Evolutionary conservation across 2,329 filamentous ascomycete genomes (phyloP).

Genomic region (Colletotrichum scovillei): DNA sequence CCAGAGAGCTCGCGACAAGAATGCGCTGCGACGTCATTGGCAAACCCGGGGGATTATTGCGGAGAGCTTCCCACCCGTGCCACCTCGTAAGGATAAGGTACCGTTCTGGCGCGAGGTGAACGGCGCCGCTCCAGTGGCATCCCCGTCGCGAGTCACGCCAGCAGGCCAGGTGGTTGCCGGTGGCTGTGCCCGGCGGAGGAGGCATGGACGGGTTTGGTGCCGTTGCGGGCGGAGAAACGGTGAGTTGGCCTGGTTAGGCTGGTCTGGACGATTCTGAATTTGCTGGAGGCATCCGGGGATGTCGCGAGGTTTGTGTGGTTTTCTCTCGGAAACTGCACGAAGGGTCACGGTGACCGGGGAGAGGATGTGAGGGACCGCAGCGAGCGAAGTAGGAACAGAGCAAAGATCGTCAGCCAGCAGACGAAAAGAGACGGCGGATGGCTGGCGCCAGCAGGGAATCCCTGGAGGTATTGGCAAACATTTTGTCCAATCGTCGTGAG

Average conservation of each 20-base stretch:
- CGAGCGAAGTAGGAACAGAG: slow-evolving; percentile 32
- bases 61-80: slow-evolving; percentile 21
- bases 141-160: slow-evolving; percentile 26
- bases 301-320: neutral
- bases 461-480: neutral
- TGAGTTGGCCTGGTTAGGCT: slow-evolving; percentile 18
- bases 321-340: slow-evolving; percentile 26
- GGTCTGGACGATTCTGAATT: slow-evolving; percentile 12
- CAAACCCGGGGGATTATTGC: slow-evolving; percentile 19
- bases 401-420: slow-evolving; percentile 32
- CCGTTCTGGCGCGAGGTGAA: neutral
- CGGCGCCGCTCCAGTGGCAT: slow-evolving; percentile 12
- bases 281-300: slow-evolving; percentile 14
- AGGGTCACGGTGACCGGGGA: slow-evolving; percentile 32
- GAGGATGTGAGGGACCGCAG: neutral
- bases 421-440: slow-evolving; percentile 24
- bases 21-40: slow-evolving; percentile 39
- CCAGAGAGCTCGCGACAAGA: slow-evolving; percentile 21
- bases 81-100: slow-evolving; percentile 2
- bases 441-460: slow-evolving; percentile 33
- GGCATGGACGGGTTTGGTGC: slow-evolving; percentile 8
- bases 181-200: slow-evolving; percentile 30
- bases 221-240: slow-evolving; percentile 19
- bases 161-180: slow-evolving; percentile 17
- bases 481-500: slow-evolving; percentile 16